Evolutionary conservation across 1,139 yeast species (phyloP).

Genomic region (Yamadazyma sp.): DNA sequence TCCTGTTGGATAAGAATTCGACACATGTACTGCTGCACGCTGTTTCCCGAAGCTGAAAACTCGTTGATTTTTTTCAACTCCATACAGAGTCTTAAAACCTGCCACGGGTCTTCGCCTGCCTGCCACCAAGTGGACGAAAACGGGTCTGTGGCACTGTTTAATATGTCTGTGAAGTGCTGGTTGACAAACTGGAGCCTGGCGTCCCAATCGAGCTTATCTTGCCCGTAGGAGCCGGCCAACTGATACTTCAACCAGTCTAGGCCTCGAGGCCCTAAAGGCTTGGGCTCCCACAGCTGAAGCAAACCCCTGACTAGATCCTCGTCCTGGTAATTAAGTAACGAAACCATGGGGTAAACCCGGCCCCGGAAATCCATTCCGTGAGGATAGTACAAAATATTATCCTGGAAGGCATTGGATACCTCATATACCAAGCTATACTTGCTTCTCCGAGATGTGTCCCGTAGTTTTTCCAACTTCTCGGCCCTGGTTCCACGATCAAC

Average conservation of each 20-base stretch:
- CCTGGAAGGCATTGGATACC: slow-evolving; percentile 27
- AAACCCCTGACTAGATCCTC: slow-evolving; percentile 37
- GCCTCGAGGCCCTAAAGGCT: slow-evolving; percentile 37
- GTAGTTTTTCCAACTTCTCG: neutral
- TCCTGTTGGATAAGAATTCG: slow-evolving; percentile 46
- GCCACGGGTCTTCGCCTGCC: slow-evolving; percentile 43
- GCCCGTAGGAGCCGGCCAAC: slow-evolving; percentile 37
- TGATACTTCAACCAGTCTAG: slow-evolving; percentile 44
- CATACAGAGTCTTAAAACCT: slow-evolving; percentile 34
- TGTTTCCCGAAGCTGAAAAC: slow-evolving; percentile 10
- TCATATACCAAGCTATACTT: slow-evolving; percentile 19
- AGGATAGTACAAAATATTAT: slow-evolving; percentile 37
- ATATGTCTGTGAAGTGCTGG: slow-evolving; percentile 20
- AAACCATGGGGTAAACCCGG: slow-evolving; percentile 41
- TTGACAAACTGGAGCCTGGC: slow-evolving; percentile 31
- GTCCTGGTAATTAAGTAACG: slow-evolving; percentile 36
- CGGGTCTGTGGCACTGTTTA: slow-evolving; percentile 32
- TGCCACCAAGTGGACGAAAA: slow-evolving; percentile 36
- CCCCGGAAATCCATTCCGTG: slow-evolving; percentile 46
- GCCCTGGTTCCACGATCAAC: neutral
- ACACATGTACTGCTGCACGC: slow-evolving; percentile 24
- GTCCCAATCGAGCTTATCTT: slow-evolving; percentile 24
- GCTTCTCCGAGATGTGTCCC: slow-evolving; percentile 20
- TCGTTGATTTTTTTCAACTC: slow-evolving; percentile 28
- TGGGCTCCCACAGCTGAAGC: slow-evolving; percentile 40